phyloP scores from a whole-genome alignment of 768 basidiomycete genomes.

The Suillus sp. region DNA sequence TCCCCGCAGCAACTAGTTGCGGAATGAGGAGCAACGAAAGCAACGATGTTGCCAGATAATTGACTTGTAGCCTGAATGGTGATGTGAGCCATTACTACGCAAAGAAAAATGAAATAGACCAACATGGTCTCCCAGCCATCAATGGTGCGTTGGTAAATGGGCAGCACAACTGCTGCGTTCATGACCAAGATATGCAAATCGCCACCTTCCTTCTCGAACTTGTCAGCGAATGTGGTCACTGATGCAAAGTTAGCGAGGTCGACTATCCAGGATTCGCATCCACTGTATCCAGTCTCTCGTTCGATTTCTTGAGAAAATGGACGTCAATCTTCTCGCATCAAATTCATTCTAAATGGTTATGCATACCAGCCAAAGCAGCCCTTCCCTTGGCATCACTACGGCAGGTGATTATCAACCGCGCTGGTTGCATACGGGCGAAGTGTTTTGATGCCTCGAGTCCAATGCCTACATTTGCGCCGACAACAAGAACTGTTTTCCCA shows the following conservation, averaged over 20 bases:
- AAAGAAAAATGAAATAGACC: constrained; percentile 7
- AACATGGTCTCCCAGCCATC: constrained; percentile 54
- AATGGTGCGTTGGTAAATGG: constrained; percentile 26
- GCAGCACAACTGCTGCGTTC: constrained; percentile 38
- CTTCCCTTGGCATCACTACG: constrained; percentile 30
- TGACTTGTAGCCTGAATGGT: constrained; percentile 36
- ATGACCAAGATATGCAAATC: constrained; percentile 46
- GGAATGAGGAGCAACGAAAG: constrained; percentile 37
- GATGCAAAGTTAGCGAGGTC: constrained; percentile 46
- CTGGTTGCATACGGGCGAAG: constrained; percentile 33
- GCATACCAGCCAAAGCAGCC: constrained; percentile 25
- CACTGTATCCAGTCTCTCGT: constrained; percentile 29
- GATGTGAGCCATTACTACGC: neutral
- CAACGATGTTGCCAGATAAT: constrained; percentile 36
- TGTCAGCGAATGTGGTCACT: constrained; percentile 41
- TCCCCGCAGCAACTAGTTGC: constrained; percentile 28
- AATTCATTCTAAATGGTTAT: neutral
- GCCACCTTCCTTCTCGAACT: constrained; percentile 21
- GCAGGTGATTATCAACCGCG: constrained; percentile 31
- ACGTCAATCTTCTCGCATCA: neutral
- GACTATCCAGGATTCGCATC: constrained; percentile 41
- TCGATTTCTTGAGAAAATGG: constrained; percentile 23
- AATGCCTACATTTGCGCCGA: constrained; percentile 37
- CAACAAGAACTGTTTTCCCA: constrained; percentile 34
- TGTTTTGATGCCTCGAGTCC: constrained; percentile 36